These are phyloP conservation scores for Proliferodiscus dingleyae DNA, from an alignment of 2,329 filamentous ascomycete genomes.

Conservation along the genomic window DNA sequence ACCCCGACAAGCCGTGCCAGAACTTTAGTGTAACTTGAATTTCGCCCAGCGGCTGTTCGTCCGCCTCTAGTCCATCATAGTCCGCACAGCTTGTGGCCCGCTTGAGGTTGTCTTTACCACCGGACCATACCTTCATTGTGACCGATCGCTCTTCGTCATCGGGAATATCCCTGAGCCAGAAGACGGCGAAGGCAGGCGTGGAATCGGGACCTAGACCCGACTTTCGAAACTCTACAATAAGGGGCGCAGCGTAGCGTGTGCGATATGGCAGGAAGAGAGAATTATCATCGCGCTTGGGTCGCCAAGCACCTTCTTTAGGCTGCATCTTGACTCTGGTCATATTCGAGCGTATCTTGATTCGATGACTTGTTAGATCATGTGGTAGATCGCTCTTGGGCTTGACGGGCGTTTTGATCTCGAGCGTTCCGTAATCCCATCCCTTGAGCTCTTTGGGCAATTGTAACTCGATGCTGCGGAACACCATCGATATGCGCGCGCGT, in stretches of 20 bases:
- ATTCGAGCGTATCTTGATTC: slow-evolving; percentile 53
- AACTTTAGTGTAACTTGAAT: slow-evolving; percentile 54
- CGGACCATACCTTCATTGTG: slow-evolving; percentile 61
- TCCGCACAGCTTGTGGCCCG: slow-evolving; percentile 43
- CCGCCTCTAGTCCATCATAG: slow-evolving; percentile 37
- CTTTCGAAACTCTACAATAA: slow-evolving; percentile 56
- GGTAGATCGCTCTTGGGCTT: slow-evolving; percentile 41
- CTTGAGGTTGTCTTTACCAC: slow-evolving; percentile 44
- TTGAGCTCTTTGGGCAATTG: slow-evolving; percentile 53
- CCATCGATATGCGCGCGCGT: slow-evolving; percentile 62
- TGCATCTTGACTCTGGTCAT: slow-evolving; percentile 53
- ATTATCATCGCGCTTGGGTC: slow-evolving; percentile 39
- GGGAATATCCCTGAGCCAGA: slow-evolving; percentile 65
- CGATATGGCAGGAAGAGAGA: slow-evolving; percentile 50
- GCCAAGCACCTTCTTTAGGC: slow-evolving; percentile 45
- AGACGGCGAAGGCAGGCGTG: slow-evolving; percentile 55
- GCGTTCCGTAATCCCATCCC: slow-evolving; percentile 69
- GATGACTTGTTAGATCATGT: slow-evolving; percentile 41
- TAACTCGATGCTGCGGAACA: slow-evolving; percentile 66
- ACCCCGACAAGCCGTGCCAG: slow-evolving; percentile 46
- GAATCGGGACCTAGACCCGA: slow-evolving; percentile 48
- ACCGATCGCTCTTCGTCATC: slow-evolving; percentile 61
- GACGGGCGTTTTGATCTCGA: slow-evolving; percentile 55
- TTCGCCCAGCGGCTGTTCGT: slow-evolving; percentile 50
- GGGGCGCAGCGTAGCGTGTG: slow-evolving; percentile 53